phyloP scores from a whole-genome alignment of 306 rosid species.

The Casuarina glauca region DNA sequence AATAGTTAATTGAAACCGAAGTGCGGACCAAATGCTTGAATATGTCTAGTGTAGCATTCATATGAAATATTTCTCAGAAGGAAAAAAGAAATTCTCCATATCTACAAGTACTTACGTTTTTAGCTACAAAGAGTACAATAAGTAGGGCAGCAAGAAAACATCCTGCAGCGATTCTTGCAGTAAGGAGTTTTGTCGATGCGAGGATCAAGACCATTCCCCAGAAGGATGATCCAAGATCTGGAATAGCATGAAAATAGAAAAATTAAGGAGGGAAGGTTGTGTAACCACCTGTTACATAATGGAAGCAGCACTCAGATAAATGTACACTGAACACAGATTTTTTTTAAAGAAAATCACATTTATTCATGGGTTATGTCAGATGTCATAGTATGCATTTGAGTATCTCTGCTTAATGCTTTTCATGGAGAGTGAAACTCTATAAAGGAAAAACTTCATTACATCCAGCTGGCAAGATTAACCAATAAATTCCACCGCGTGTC shows the following conservation, averaged over 20 bases:
- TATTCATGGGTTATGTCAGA: slow-evolving; percentile 6
- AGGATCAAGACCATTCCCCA: slow-evolving; percentile 75
- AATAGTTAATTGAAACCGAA: neutral
- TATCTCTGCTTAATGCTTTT: neutral
- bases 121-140: slow-evolving; percentile 51
- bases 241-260: slow-evolving; percentile 12
- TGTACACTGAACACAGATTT: neutral
- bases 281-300: neutral
- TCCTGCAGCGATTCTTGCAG: slow-evolving; percentile 67
- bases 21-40: neutral
- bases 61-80: neutral
- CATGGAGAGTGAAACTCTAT: neutral
- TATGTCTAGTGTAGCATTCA: neutral
- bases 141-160: slow-evolving; percentile 60
- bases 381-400: neutral
- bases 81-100: neutral
- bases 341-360: neutral
- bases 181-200: slow-evolving; percentile 63
- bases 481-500: slow-evolving; percentile 76
- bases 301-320: slow-evolving; percentile 1
- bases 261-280: neutral
- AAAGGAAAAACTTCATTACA: slow-evolving; percentile 35
- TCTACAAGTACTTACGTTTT: slow-evolving; percentile 48
- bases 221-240: slow-evolving; percentile 72
- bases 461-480: slow-evolving; percentile 72